Conservation (phyloP, 345 rosid genomes). For the Odontarrhena argentea region DNA sequence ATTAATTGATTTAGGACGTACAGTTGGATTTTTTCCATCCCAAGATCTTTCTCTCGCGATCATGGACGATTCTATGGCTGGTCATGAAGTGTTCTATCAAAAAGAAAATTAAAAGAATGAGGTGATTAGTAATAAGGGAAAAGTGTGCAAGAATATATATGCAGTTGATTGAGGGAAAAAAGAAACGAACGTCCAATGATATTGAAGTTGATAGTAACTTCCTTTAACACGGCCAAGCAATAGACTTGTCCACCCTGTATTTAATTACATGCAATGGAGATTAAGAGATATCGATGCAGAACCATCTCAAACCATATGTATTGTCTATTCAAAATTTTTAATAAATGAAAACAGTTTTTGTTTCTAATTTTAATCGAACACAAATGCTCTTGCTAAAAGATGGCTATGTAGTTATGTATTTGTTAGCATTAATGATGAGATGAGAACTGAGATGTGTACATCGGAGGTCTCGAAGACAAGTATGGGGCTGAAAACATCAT, state of each 20-base stretch:
- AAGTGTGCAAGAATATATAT: not conserved
- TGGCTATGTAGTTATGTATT: not conserved
- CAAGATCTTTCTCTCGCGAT: slow-evolving; percentile 63
- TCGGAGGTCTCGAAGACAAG: slow-evolving; percentile 27
- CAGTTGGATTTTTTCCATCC: slow-evolving; percentile 73
- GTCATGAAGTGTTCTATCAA: slow-evolving; percentile 81
- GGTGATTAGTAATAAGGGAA: slow-evolving; percentile 3
- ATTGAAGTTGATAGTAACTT: slow-evolving; percentile 52
- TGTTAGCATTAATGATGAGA: slow-evolving; percentile 1
- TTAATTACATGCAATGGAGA: slow-evolving; percentile 21
- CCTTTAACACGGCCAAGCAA: slow-evolving; percentile 69
- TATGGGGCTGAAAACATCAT: slow-evolving; percentile 36
- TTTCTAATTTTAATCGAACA: too few species aligned
- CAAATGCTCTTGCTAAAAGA: too few species aligned
- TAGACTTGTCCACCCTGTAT: slow-evolving; percentile 51
- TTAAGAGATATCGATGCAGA: not conserved
- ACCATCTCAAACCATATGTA: too few species aligned
- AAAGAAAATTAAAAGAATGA: not conserved
- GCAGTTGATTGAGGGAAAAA: not conserved
- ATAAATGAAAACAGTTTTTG: too few species aligned
- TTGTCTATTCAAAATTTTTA: too few species aligned
- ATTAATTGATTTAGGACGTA: slow-evolving; percentile 37
- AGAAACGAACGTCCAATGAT: slow-evolving; percentile 83
- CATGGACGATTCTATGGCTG: slow-evolving; percentile 60
- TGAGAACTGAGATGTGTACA: slow-evolving; percentile 24